phyloP scores from a whole-genome alignment of 495 filamentous ascomycete species.

The Trichoderma gamsii region DNA sequence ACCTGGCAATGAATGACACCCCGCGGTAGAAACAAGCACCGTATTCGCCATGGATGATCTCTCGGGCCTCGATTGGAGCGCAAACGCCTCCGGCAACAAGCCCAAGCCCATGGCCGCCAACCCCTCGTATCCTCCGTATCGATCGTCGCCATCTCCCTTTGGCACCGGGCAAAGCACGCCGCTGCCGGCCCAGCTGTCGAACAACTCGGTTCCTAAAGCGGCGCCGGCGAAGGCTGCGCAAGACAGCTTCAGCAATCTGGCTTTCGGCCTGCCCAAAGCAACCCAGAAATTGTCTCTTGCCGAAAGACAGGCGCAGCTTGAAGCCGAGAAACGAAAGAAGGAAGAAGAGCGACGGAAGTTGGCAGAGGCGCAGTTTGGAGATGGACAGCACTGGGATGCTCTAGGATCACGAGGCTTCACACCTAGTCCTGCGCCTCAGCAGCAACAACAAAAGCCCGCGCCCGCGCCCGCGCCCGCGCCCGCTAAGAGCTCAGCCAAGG shows the following conservation, averaged over 20 bases:
- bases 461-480: constrained; percentile 15
- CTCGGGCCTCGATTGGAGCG: constrained; percentile 47
- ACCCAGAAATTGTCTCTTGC: constrained; percentile 69
- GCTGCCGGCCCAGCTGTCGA: constrained; percentile 49
- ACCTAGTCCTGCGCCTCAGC: constrained; percentile 31
- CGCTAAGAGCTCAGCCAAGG: constrained; percentile 27
- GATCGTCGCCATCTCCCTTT: constrained; percentile 54
- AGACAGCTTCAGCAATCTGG: constrained; percentile 87
- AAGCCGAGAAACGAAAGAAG: constrained; percentile 69
- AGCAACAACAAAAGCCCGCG: constrained; percentile 15
- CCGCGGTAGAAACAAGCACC: not conserved
- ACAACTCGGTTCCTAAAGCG: constrained; percentile 43
- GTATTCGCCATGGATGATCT: constrained; percentile 48
- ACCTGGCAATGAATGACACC: not conserved
- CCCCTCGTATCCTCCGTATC: constrained; percentile 48
- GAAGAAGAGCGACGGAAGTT: constrained; percentile 64
- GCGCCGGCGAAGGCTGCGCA: constrained; percentile 56
- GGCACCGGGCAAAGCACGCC: constrained; percentile 65
- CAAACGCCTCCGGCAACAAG: constrained; percentile 29
- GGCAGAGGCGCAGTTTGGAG: constrained; percentile 69
- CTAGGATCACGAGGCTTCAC: constrained; percentile 38
- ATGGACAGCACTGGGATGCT: constrained; percentile 66
- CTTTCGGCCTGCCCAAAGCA: constrained; percentile 60
- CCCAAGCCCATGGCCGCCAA: constrained; percentile 45
- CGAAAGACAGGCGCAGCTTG: constrained; percentile 76